Base-by-base conservation (phyloP, 2,329 filamentous ascomycete species). In the Penicillium sp. region DNA sequence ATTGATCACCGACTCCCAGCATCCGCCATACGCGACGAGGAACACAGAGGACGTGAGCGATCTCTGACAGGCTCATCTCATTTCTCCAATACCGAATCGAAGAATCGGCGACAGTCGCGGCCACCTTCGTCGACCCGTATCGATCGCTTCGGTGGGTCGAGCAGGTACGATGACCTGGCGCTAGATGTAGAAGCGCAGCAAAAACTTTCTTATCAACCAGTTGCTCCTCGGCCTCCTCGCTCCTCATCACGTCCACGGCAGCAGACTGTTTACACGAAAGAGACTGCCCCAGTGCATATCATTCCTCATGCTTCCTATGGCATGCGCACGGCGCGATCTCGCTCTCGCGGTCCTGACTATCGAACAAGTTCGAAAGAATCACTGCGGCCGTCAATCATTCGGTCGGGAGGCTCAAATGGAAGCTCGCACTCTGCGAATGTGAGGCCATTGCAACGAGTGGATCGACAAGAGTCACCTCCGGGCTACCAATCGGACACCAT, bases 401-500 rank as follows among this genome's bases (percentile, higher is more conserved):
- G 57, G 18, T 57, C 59, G 5, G 61, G 53, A 37, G 63, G 55
- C 44, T 49, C 55, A 24, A 52, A 51, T 44, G 50, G 29, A 9
- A 41, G 42, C 9, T 40, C 56, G 11, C 32, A 48, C 7, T 42
- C 52, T 40, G 41, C 48, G 9, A 40, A 34, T n/a, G 34, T 45
- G 24, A 39, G 49, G 12, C 44, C 39, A 37, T 32, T 32, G 29
- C 29, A 32, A 32, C 29, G 29, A 4, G 8, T 11, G 3, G 29
- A 32, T 32, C 49, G 52, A 24, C 44, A 53, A 11, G 50, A 52
- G 43, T 43, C 52, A 18, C 51, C 38, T 5, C 50, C 56, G 5
- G 62, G 54, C 9, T 58, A 64, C 44, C 36, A 51, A 9, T 64
- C 61, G 33, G 59, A 62, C 43, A 57, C 59, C 24, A 52, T 45